Conservation (phyloP, 2,329 filamentous ascomycete species). For the Sporothrix pseudoabietina region DNA sequence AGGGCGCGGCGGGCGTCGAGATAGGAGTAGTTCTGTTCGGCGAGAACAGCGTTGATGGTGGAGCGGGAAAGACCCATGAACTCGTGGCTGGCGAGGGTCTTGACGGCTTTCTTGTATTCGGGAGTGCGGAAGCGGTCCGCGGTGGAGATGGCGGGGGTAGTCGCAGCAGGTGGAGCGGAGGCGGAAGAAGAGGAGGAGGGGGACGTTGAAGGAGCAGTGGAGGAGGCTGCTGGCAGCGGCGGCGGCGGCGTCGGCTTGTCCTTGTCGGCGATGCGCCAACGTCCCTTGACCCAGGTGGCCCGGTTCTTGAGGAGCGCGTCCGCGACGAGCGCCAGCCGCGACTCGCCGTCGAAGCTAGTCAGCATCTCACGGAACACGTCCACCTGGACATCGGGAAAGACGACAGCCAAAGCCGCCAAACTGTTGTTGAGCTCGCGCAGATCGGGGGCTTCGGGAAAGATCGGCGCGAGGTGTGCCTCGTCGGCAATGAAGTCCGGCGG, state of each 20-base stretch:
- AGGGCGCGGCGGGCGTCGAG: slow-evolving; percentile 70
- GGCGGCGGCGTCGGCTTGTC: slow-evolving; percentile 49
- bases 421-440: slow-evolving; percentile 70
- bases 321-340: slow-evolving; percentile 73
- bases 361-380: slow-evolving; percentile 85
- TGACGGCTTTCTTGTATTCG: slow-evolving; percentile 69
- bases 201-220: slow-evolving; percentile 49
- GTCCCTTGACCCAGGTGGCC: slow-evolving; percentile 69
- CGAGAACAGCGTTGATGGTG: slow-evolving; percentile 75
- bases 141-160: slow-evolving; percentile 48
- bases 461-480: slow-evolving; percentile 55
- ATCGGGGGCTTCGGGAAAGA: slow-evolving; percentile 59
- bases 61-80: slow-evolving; percentile 74
- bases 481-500: slow-evolving; percentile 56
- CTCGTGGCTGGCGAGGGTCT: slow-evolving; percentile 68
- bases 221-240: slow-evolving; percentile 68
- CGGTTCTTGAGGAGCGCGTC: slow-evolving; percentile 75
- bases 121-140: slow-evolving; percentile 68
- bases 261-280: slow-evolving; percentile 56
- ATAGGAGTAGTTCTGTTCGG: slow-evolving; percentile 79
- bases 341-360: slow-evolving; percentile 72
- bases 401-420: slow-evolving; percentile 66
- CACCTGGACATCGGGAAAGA: slow-evolving; percentile 79
- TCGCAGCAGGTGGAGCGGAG: background rate
- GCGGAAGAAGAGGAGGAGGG: background rate